Evolutionary conservation across 805 yeast genomes (phyloP), one percentile per base, ranked within the genome.

Genomic region (Nematodospora valgi): DNA sequence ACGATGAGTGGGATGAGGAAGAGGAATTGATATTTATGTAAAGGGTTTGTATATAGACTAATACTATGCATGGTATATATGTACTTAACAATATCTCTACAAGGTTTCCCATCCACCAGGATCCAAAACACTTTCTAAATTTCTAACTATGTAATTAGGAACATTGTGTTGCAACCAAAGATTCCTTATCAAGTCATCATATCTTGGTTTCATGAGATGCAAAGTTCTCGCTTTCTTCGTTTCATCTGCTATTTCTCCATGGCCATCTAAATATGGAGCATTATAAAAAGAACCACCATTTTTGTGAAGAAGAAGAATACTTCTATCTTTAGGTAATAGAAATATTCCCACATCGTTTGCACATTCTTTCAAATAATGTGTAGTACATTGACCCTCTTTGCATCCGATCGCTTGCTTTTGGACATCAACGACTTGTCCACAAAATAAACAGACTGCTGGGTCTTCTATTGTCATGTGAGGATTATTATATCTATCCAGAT

Each of bases 101-200:
- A 84, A 62, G 2, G 93, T 85, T 47, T 84, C 93, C 98, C 98
- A 91, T 0, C 98, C 98, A 6, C 98, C 98, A 24, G 82, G 76
- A 56, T 91, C 98, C 22, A 82, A 59, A 6, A 74, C 75, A 25
- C 82, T 78, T 48, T 91, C 98, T 11, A 91, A 69, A 45, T 80
- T 79, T 43, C 98, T 69, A 1, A 87, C 88, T 22, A 89, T 80
- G 29, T 72, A 68, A 47, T 86, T 86, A 4, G 86, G 82, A 3
- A 86, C 66, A 51, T 84, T 85, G 51, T 87, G 89, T 37, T 76
- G 81, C 13, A 89, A 64, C 89, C 97, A 83, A 27, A 86, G 63
- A 22, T 72, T 74, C 35, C 80, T 70, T 13, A 73, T 73, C 38
- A 89, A 70, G 27, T 79, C 76, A 15, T 80, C 78, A 50, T 87